Conservation (phyloP, 164 flowering plant genomes). For the Warburgia ugandensis region DNA sequence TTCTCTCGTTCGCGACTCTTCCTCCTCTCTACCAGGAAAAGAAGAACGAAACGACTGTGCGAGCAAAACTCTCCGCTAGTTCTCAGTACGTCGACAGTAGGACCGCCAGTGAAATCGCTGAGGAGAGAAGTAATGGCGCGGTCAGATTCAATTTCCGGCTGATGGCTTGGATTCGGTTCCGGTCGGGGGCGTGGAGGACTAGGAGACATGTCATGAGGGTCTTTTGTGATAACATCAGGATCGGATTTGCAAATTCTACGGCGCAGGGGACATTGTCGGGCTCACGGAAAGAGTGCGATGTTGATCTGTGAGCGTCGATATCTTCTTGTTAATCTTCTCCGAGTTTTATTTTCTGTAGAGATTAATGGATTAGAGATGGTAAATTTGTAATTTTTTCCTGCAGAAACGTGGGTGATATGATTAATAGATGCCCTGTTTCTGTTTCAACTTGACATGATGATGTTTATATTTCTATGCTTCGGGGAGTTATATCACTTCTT, state of each 20-base stretch:
- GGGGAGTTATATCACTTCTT: no score
- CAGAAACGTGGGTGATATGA: no score
- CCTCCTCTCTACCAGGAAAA: slow-evolving; percentile 49
- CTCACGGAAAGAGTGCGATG: slow-evolving; percentile 27
- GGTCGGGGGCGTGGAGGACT: slow-evolving; percentile 39
- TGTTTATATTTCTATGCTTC: no score
- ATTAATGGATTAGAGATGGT: no score
- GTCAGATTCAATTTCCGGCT: slow-evolving; percentile 41
- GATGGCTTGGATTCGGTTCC: slow-evolving; percentile 29
- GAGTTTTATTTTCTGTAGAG: no score
- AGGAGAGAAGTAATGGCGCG: slow-evolving; percentile 30
- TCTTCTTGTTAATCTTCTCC: no score
- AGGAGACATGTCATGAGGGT: slow-evolving; percentile 37
- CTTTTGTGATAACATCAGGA: slow-evolving; percentile 32
- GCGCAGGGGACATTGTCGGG: slow-evolving; percentile 1
- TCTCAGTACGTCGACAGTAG: slow-evolving; percentile 22
- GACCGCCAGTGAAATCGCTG: slow-evolving; percentile 15
- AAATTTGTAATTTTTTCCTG: no score
- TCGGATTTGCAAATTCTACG: slow-evolving; percentile 18
- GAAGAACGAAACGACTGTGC: slow-evolving; percentile 24
- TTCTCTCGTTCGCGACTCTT: slow-evolving; percentile 28
- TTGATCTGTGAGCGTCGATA: slow-evolving; percentile 31
- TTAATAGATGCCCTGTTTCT: no score
- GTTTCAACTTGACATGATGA: no score
- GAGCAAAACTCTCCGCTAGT: slow-evolving; percentile 28